phyloP scores from a whole-genome alignment of 495 filamentous ascomycete genomes.

The Xylaria nigripes region DNA sequence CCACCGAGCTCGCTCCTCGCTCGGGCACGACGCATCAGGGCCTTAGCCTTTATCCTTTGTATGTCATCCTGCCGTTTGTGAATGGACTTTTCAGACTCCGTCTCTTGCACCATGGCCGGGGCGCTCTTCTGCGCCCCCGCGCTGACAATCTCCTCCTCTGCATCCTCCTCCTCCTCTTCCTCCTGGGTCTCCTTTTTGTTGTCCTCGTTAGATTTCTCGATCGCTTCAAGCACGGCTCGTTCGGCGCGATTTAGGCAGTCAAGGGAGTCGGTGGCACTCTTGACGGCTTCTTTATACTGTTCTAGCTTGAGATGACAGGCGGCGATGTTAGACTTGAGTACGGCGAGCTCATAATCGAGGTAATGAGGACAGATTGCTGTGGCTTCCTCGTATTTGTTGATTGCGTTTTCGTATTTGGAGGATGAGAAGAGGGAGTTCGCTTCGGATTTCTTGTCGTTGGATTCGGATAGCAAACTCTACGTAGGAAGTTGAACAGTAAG shows the following conservation, averaged over 20 bases:
- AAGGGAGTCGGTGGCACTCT: constrained; percentile 62
- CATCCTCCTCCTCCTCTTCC: constrained; percentile 51
- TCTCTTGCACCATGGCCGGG: constrained; percentile 34
- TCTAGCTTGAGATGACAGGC: constrained; percentile 84
- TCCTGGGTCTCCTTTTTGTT: constrained; percentile 28
- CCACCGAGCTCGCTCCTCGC: constrained; percentile 61
- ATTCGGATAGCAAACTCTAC: constrained; percentile 63
- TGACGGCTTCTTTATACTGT: constrained; percentile 78
- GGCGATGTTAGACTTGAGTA: constrained; percentile 77
- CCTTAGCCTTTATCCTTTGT: constrained; percentile 71
- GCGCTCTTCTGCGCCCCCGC: constrained; percentile 42
- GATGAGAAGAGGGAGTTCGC: constrained; percentile 72
- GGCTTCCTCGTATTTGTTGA: constrained; percentile 81
- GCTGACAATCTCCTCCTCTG: constrained; percentile 50
- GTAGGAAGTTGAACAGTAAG: not conserved
- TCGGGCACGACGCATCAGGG: constrained; percentile 74
- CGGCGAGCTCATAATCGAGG: constrained; percentile 82
- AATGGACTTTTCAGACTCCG: constrained; percentile 19
- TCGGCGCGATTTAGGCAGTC: constrained; percentile 58
- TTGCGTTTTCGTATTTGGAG: constrained; percentile 71
- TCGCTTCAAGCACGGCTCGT: constrained; percentile 14
- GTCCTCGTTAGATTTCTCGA: constrained; percentile 14
- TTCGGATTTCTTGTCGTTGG: constrained; percentile 62
- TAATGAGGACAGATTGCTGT: constrained; percentile 76
- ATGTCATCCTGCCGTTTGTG: constrained; percentile 50